These are phyloP conservation scores for Cryptomeria japonica DNA, from an alignment of 75 land plant genomes.

Conservation along the genomic window DNA sequence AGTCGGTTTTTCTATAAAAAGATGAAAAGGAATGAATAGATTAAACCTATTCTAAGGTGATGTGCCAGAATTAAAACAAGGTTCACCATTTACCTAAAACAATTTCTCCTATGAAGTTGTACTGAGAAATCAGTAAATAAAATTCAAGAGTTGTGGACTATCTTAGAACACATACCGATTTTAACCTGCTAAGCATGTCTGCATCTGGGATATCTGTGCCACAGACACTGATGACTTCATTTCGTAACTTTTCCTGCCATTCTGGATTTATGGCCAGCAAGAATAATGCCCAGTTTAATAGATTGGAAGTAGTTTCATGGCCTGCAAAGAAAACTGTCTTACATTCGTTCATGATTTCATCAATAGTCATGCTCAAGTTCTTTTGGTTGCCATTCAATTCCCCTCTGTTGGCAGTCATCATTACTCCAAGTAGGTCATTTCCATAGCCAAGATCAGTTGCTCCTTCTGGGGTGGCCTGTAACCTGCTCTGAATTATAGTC, in stretches of 20 bases:
- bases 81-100: neutral
- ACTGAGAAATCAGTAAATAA: neutral
- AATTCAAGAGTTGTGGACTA: neutral
- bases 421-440: conserved; percentile 43
- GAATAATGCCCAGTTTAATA: conserved; percentile 45
- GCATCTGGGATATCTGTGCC: conserved; percentile 12
- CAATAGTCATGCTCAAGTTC: conserved; percentile 23
- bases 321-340: conserved; percentile 68
- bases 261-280: conserved; percentile 15
- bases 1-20: too few species aligned
- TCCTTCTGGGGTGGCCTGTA: conserved; percentile 15
- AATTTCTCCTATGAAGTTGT: neutral
- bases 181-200: conserved; percentile 20
- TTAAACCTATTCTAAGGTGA: too few species aligned
- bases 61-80: too few species aligned
- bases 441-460: conserved; percentile 11
- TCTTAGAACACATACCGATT: conserved; percentile 18
- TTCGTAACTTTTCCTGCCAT: conserved; percentile 24
- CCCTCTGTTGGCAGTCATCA: conserved; percentile 29
- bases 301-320: conserved; percentile 52
- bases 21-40: too few species aligned
- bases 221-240: conserved; percentile 21
- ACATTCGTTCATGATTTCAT: conserved; percentile 70
- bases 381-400: conserved; percentile 11
- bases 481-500: conserved; percentile 33